These are phyloP conservation scores for Cordyceps cicadae DNA, from an alignment of 2,329 filamentous ascomycete genomes.

Conservation along the genomic window DNA sequence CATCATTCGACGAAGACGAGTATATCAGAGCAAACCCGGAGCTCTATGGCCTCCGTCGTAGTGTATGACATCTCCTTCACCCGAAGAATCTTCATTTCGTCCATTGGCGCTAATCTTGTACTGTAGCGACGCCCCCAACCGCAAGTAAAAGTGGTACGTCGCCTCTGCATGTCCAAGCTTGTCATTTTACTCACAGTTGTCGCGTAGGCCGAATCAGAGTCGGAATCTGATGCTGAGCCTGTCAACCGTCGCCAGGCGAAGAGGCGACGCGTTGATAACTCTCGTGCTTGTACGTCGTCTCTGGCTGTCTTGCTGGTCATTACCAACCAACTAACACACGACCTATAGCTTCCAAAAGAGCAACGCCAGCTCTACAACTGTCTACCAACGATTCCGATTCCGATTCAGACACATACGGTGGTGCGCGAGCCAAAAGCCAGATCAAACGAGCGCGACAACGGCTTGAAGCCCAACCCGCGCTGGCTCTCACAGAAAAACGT, in stretches of 20 bases:
- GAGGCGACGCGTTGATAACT: slow-evolving; percentile 59
- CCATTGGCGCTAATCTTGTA: slow-evolving; percentile 23
- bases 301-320: slow-evolving; percentile 1
- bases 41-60: slow-evolving; percentile 87
- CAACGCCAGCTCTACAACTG: slow-evolving; percentile 46
- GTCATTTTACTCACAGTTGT: slow-evolving; percentile 6
- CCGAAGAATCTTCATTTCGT: slow-evolving; percentile 17
- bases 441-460: slow-evolving; percentile 73
- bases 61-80: slow-evolving; percentile 50
- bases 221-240: slow-evolving; percentile 63
- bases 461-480: slow-evolving; percentile 57
- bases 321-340: slow-evolving; percentile 14
- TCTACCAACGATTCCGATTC: slow-evolving; percentile 56
- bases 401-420: slow-evolving; percentile 72
- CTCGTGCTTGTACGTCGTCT: slow-evolving; percentile 49
- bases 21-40: slow-evolving; percentile 88
- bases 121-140: slow-evolving; percentile 48
- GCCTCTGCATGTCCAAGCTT: background rate
- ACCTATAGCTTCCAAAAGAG: slow-evolving; percentile 48
- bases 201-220: slow-evolving; percentile 46
- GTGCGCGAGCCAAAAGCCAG: slow-evolving; percentile 57
- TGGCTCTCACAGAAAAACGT: slow-evolving; percentile 70
- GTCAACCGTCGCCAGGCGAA: slow-evolving; percentile 53
- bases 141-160: slow-evolving; percentile 48
- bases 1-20: slow-evolving; percentile 62